Evolutionary conservation across 306 rosid genomes (phyloP), one percentile per base, ranked within the genome.

Genomic region (Hippophae gyantsensis): DNA sequence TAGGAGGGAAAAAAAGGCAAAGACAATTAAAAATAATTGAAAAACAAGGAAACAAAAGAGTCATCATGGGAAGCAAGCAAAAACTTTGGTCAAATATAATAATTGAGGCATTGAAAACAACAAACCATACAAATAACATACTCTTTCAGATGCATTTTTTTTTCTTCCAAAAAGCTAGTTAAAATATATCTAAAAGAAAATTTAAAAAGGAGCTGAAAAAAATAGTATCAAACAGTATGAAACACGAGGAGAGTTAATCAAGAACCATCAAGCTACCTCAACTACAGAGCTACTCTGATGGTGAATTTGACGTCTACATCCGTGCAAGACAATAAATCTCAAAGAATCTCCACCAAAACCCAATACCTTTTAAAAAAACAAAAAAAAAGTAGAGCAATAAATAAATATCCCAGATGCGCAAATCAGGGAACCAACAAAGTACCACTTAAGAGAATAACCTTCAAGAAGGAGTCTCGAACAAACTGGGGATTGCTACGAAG

Each of bases 201-300:
- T 11, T 0, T 6, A 6, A 49, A n/a, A 13, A 12, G 53, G 23
- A 13, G 26, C 23, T 55, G n/a, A 52, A 43, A 12, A 7, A 25
- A 6, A 6, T 14, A 41, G 41, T 8, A 52, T 13, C 27, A 13
- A 11, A 0, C 7, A 5, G 53, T 27, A 11, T 56, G 13, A 58
- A 49, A 53, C 43, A 68, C 53, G 57, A 53, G 49, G 13, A 10
- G 62, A 25, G 6, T 54, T 48, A 63, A 60, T 18, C 38, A 42
- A 56, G 45, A 52, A 8, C 54, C 57, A 60, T 48, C 58, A 58
- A 60, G 52, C 72, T 53, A 79, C 97, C 95, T 90, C 95, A 42
- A 81, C 72, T 56, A 84, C 7, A 75, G 90, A 68, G 85, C 84
- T 82, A 72, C 82, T 90, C 60, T 84, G 94, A 44, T 86, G 84